phyloP scores from a whole-genome alignment of 225 moss, liverwort and hornwort genomes.

The Marchantia polymorpha region DNA sequence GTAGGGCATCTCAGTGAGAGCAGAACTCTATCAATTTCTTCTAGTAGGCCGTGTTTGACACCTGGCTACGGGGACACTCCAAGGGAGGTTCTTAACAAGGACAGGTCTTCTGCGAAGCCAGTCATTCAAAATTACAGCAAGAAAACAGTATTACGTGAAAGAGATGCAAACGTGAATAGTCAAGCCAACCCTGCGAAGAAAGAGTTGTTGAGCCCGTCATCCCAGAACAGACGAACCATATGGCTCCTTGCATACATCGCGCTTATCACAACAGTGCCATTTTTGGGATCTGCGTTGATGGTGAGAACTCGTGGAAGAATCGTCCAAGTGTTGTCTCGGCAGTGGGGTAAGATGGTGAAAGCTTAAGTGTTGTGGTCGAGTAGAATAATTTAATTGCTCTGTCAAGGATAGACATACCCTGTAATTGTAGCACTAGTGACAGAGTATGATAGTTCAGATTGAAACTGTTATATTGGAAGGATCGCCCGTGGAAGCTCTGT shows the following conservation, averaged over 20 bases:
- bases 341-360: conserved; percentile 29
- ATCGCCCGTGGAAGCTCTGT: neutral
- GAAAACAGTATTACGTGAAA: conserved; percentile 12
- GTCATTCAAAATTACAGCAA: conserved; percentile 25
- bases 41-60: conserved; percentile 36
- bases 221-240: conserved; percentile 56
- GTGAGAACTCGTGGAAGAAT: conserved; percentile 58
- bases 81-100: conserved; percentile 19
- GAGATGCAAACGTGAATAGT: conserved; percentile 8
- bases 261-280: conserved; percentile 67
- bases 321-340: conserved; percentile 18
- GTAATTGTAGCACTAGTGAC: neutral
- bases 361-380: neutral
- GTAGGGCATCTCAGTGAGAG: conserved; percentile 8
- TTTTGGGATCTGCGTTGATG: conserved; percentile 67
- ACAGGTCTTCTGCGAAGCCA: conserved; percentile 22
- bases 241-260: conserved; percentile 82
- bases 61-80: conserved; percentile 40
- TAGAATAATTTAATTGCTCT: neutral
- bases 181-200: conserved; percentile 20
- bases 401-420: neutral
- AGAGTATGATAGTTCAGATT: neutral
- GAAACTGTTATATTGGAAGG: too few relatives aligned
- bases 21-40: conserved; percentile 28
- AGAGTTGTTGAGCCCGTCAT: conserved; percentile 41